Conservation (phyloP, 768 basidiomycete genomes). For the Macrolepiota fuliginosa region DNA sequence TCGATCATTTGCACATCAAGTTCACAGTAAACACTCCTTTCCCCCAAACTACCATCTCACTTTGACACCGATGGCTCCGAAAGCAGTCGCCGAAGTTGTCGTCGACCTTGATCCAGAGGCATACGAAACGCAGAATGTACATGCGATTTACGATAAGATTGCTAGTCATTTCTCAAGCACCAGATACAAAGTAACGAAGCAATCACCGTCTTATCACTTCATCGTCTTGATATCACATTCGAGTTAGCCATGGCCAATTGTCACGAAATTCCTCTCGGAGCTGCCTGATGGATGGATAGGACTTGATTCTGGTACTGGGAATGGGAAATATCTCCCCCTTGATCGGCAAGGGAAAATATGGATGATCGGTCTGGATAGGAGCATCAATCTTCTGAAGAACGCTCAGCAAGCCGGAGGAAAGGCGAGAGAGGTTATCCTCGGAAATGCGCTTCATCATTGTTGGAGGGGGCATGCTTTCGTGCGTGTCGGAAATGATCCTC, state of each 20-base stretch:
- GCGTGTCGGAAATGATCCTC: conserved; percentile 6
- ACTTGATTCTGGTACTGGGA: conserved; percentile 93
- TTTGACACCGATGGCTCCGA: conserved; percentile 25
- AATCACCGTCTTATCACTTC: background rate
- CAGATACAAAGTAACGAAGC: conserved; percentile 70
- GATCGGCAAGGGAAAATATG: conserved; percentile 59
- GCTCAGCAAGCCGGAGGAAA: conserved; percentile 61
- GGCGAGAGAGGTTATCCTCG: conserved; percentile 72
- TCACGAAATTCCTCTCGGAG: conserved; percentile 67
- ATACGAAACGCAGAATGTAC: conserved; percentile 78
- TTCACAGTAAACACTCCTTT: conserved; percentile 3
- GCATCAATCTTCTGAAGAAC: conserved; percentile 71
- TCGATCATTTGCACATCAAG: conserved; percentile 9
- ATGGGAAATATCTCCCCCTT: conserved; percentile 93
- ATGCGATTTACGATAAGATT: conserved; percentile 81
- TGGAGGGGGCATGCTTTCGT: conserved; percentile 88
- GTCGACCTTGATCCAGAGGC: conserved; percentile 47
- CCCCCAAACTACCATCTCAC: conserved; percentile 12
- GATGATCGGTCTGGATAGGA: conserved; percentile 86
- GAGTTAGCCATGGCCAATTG: conserved; percentile 85
- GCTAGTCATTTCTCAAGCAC: conserved; percentile 87
- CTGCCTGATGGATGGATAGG: conserved; percentile 81
- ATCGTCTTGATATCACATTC: conserved; percentile 2
- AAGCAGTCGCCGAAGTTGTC: conserved; percentile 35
- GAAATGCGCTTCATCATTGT: conserved; percentile 67